Base-by-base conservation (phyloP, 2,329 filamentous ascomycete genomes). In the Exophiala viscosa region DNA sequence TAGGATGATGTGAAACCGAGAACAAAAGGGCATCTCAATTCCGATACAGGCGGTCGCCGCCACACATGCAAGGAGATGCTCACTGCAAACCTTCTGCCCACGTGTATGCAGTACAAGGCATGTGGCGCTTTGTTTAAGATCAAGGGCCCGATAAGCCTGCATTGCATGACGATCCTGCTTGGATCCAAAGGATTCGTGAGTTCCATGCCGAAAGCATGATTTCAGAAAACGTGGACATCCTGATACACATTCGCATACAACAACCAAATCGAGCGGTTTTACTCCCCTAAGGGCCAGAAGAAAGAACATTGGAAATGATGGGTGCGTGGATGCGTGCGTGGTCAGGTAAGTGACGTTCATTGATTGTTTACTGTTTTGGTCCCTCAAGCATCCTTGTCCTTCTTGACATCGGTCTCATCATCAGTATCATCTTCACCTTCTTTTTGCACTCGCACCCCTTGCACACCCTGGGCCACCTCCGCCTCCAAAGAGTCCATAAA, bases 401-500 rank as follows among this genome's bases (percentile, higher is more conserved):
- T 58, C 35, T 57, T 58, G 32, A 53, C 45, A 33, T 59, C 58
- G 7, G 65, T 59, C 41, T 62, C 60, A 28, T 65, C 63, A 32
- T 60, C 64, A 7, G 67, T 62, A 64, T 89, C 86, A 58, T 85
- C 76, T 65, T 89, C 85, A 55, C 86, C 88, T 68, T 96, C 91
- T 20, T 78, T 76, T 23, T 70, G 62, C 9, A 96, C 82, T 45
- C 85, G 78, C 62, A 76, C 78, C 2, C 92, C 92, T 61, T 90
- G 72, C 4, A 96, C 85, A 48, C 86, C 85, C 67, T 82, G 73
- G 66, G 88, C 82, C 2, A 96, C 88, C 67, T 96, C 90, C 0
- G 79, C 72, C 11, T 95, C 81, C 57, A 96, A 70, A 45, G 83
- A 84, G 67, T 96, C 89, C 66, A 97, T 80, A 62, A 82, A 92